phyloP scores from a whole-genome alignment of 225 moss, liverwort and hornwort genomes.

The Neckera pumila region DNA sequence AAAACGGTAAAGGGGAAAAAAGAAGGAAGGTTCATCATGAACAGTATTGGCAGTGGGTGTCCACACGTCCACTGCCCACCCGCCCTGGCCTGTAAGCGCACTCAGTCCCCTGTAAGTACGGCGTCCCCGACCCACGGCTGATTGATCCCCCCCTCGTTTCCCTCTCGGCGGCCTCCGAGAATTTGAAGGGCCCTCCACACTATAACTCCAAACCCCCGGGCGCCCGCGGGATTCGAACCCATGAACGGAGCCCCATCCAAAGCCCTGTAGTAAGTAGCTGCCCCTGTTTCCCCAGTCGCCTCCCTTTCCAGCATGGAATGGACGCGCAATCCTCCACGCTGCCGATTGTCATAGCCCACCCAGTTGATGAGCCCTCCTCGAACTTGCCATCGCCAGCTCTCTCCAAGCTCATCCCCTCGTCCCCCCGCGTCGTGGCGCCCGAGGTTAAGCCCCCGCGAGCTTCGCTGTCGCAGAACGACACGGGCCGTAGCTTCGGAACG shows the following conservation, averaged over 20 bases:
- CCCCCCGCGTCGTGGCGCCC: background rate
- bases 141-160: too few species aligned
- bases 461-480: background rate
- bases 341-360: background rate
- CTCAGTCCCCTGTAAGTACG: background rate
- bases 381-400: conserved; percentile 2
- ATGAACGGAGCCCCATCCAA: background rate
- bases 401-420: background rate
- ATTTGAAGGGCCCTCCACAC: background rate
- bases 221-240: background rate
- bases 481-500: background rate
- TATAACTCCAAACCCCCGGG: background rate
- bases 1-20: background rate
- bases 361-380: background rate
- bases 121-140: background rate
- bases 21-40: background rate
- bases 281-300: background rate
- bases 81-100: background rate
- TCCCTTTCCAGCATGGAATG: background rate
- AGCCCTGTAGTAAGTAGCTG: background rate
- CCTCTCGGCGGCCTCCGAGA: background rate
- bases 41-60: background rate
- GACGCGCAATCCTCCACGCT: background rate
- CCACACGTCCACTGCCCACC: background rate
- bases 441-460: background rate